Evolutionary conservation across 108 stramenopile species (phyloP).

Genomic region (Cylindrotheca closterium): DNA sequence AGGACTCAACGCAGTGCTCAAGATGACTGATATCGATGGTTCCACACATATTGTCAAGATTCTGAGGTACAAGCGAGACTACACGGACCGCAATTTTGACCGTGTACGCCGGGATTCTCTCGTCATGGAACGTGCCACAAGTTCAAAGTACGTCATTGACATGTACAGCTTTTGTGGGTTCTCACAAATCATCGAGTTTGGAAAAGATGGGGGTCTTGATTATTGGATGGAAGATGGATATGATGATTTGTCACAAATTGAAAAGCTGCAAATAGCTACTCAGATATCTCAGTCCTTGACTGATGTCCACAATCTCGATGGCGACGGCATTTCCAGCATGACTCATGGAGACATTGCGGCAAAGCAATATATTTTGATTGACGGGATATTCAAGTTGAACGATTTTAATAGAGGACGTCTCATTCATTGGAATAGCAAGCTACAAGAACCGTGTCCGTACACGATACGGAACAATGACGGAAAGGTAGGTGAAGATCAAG

Average conservation of each 20-base stretch:
- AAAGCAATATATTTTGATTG: slow-evolving; percentile 46
- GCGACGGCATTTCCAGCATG: slow-evolving; percentile 45
- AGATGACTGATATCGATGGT: too few species aligned
- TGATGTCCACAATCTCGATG: slow-evolving; percentile 40
- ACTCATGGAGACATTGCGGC: slow-evolving; percentile 64
- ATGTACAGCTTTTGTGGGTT: slow-evolving; percentile 70
- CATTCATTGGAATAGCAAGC: slow-evolving; percentile 36
- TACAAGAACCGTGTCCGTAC: slow-evolving; percentile 34
- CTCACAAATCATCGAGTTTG: slow-evolving; percentile 51
- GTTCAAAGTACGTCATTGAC: slow-evolving; percentile 54
- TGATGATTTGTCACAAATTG: neutral
- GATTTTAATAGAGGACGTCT: slow-evolving; percentile 78
- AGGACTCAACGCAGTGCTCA: too few species aligned
- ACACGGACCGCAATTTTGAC: too few species aligned
- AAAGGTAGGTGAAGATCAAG: too few species aligned
- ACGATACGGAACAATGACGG: slow-evolving; percentile 53
- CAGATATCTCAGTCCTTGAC: too few species aligned
- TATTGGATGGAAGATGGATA: too few species aligned
- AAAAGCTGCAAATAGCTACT: too few species aligned
- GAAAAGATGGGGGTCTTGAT: slow-evolving; percentile 43
- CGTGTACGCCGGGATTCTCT: too few species aligned
- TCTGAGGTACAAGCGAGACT: slow-evolving; percentile 39
- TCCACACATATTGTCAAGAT: slow-evolving; percentile 62
- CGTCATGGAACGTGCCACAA: slow-evolving; percentile 63
- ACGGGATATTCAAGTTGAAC: slow-evolving; percentile 52